Conservation (phyloP, 257 asterid genomes). For the Jacaranda mimosifolia region DNA sequence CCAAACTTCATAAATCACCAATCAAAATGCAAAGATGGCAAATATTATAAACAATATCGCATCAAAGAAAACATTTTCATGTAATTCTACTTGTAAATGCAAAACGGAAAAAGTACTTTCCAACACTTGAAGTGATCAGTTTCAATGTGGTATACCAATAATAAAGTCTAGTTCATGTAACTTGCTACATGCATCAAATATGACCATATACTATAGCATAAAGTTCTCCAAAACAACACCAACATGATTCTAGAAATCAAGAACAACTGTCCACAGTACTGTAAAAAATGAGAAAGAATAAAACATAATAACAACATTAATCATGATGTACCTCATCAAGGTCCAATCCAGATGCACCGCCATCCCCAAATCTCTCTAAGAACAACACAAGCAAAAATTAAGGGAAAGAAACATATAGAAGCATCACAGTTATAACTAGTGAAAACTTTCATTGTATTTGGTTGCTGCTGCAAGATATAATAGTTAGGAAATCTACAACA, state of each 20-base stretch:
- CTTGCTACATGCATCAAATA: not conserved
- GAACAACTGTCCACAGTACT: not conserved
- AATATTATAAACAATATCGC: not conserved
- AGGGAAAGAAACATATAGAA: constrained; percentile 20
- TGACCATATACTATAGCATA: not conserved
- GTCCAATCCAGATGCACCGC: constrained; percentile 84
- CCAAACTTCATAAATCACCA: not conserved
- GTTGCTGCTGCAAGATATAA: not conserved
- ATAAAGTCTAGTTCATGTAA: not conserved
- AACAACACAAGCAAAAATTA: constrained; percentile 33
- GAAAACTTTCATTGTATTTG: not conserved
- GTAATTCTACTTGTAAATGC: not conserved
- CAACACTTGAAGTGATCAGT: not conserved
- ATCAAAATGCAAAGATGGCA: constrained; percentile 5
- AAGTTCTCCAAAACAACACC: not conserved
- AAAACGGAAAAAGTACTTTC: not conserved
- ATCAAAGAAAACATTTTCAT: not conserved
- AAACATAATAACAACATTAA: constrained; percentile 28
- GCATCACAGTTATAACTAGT: constrained; percentile 24
- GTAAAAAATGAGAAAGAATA: constrained; percentile 18
- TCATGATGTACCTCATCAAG: constrained; percentile 79
- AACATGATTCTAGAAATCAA: not conserved
- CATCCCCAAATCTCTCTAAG: constrained; percentile 95
- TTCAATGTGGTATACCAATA: not conserved
- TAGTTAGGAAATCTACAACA: not conserved